These are phyloP conservation scores for Beauveria varroae DNA, from an alignment of 2,329 filamentous ascomycete species.

Conservation along the genomic window DNA sequence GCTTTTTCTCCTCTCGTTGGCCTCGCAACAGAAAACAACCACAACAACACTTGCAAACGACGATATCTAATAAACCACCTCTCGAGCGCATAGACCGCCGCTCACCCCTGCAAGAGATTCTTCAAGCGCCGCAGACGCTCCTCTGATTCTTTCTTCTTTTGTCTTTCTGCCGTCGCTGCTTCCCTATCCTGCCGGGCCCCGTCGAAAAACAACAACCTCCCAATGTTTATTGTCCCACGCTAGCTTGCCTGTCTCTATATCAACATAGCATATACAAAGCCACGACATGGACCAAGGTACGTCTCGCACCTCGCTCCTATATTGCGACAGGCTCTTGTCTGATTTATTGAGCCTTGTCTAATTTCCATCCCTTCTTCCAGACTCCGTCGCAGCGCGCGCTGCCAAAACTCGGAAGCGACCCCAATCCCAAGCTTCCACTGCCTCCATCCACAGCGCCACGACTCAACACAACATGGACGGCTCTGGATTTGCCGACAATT, in stretches of 20 bases:
- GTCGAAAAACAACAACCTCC: constrained; percentile 20
- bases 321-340: constrained; percentile 17
- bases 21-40: constrained; percentile 38
- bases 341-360: neutral
- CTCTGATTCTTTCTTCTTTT: constrained; percentile 13
- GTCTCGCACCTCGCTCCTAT: constrained; percentile 12
- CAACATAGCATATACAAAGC: constrained; percentile 18
- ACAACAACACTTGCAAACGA: constrained; percentile 28
- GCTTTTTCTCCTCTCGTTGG: constrained; percentile 31
- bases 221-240: constrained; percentile 34
- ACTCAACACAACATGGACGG: constrained; percentile 45
- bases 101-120: constrained; percentile 14
- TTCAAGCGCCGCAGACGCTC: constrained; percentile 8
- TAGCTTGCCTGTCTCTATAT: constrained; percentile 24
- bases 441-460: constrained; percentile 47
- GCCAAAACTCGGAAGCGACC: constrained; percentile 42
- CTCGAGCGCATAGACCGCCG: constrained; percentile 19
- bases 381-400: constrained; percentile 23
- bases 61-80: constrained; percentile 21
- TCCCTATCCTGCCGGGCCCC: neutral
- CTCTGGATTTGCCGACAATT: constrained; percentile 33
- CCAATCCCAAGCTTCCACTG: constrained; percentile 48
- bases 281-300: constrained; percentile 29
- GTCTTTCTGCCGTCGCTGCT: neutral
- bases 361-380: constrained; percentile 17